Base-by-base conservation (phyloP, 139 green algal genomes). In the Chlorokybus atmophyticus region DNA sequence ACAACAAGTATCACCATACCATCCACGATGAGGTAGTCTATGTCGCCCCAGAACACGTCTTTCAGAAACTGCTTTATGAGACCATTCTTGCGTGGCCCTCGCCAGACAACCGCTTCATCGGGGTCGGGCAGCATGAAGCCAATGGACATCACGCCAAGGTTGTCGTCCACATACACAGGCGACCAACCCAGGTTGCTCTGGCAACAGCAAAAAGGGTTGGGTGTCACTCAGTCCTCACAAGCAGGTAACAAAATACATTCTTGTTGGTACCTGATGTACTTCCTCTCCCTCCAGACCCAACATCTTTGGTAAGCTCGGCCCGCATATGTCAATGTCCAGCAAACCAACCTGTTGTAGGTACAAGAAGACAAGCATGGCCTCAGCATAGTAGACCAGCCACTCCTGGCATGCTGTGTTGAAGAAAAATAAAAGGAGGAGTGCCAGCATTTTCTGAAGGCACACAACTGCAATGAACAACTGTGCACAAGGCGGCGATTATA, bases 291-390 rank as follows among this genome's bases (percentile, higher is more conserved):
- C 85, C 39, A 95, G 69, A 3, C 87, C 91, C 40, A 93, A 66
- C 86, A 98, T 93, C 60, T 86, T 85, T 25, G 91, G 91, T 5
- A 93, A 61, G 3, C 80, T 93, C 5, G 91, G 91, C 0, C 91
- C 91, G 64, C 90, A 98, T 57, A 98, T 96, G 70, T 98, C 91
- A 23, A 97, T 87, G 65, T 98, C 91, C 51, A 97, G 56, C 35
- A 98, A 68, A 0, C 91, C 91, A 8, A 96, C 88, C 71, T 93
- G 60, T 7, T 44, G 23, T n/a, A 39, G 5, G 5, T 30, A 17
- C 14, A 44, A 17, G 38, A 23, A 44, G 38, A 44, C 14, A 44
- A 44, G 14, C 38, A 44, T n/a, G n/a, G n/a, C n/a, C n/a, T n/a
- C n/a, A n/a, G n/a, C n/a, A n/a, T n/a, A n/a, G n/a, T n/a, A n/a